Base-by-base conservation (phyloP, 208 protist genomes). In the Acanthamoeba castellanii region DNA sequence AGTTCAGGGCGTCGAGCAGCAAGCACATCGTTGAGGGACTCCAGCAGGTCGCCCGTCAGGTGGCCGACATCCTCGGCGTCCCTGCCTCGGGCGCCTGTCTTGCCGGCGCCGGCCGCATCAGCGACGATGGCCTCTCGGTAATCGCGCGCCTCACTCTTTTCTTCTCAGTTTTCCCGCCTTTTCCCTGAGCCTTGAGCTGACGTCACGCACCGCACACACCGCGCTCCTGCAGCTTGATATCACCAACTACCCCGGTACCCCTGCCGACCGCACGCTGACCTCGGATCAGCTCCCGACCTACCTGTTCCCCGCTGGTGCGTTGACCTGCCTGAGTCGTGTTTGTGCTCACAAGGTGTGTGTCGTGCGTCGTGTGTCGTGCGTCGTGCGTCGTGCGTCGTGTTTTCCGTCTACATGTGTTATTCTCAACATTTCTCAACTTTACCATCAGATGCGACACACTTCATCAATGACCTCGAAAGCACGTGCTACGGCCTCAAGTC, bases 391-490 rank as follows among this genome's bases (percentile, higher is more conserved):
- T 55, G 5, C 50, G n/a, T n/a, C n/a, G n/a, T n/a, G n/a, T n/a
- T n/a, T n/a, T n/a, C n/a, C n/a, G 37, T 42, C 37, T 42, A 1
- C 37, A 42, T 3, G 37, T 4, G 37, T 3, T 3, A 42, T 42
- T 42, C 37, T 42, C 3, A 42, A 42, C 37, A 3, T 4, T 42
- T 42, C 37, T 42, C 37, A 42, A 42, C 37, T 42, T 42, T 1
- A 42, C 37, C 50, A 55, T 20, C 68, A 76, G 55, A 8, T n/a
- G 37, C 4, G 30, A 89, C 82, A 20, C 82, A 89, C 82, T 89
- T 89, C 55, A 89, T 89, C 82, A 89, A 89, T 34, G 82, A 89
- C 22, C 55, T 89, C 30, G 82, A 89, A 50, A 66, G 82, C 47
- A 89, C 82, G 13, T 89, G 82, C 55, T 89, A 89, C 55, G 82